phyloP scores from a whole-genome alignment of 371 early-diverging fungal genomes.

The Rhizomucor pusillus region DNA sequence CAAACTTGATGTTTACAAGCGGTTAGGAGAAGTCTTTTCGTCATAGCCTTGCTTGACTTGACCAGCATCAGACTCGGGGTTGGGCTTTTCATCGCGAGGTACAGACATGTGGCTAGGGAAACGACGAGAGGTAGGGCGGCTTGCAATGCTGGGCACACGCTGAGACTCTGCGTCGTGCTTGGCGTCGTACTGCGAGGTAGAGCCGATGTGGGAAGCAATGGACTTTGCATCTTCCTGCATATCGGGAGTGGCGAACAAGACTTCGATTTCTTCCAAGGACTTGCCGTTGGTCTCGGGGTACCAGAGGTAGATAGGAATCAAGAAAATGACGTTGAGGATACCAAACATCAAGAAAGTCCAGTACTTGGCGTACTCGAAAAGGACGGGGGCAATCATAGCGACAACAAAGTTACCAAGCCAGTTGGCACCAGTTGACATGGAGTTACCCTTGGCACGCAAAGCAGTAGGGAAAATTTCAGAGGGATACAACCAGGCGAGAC shows the following conservation, averaged over 20 bases:
- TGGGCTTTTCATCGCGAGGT: constrained; percentile 22
- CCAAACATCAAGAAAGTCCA: constrained; percentile 54
- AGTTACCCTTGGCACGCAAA: constrained; percentile 48
- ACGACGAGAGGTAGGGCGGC: constrained; percentile 41
- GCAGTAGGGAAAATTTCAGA: constrained; percentile 56
- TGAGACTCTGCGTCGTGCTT: constrained; percentile 34
- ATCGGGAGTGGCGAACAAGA: constrained; percentile 38
- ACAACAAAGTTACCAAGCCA: constrained; percentile 61
- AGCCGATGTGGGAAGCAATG: constrained; percentile 25
- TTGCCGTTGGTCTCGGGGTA: constrained; percentile 57
- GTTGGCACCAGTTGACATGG: constrained; percentile 65
- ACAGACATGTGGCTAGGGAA: constrained; percentile 42
- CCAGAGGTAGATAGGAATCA: constrained; percentile 32
- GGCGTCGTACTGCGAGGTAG: constrained; percentile 29
- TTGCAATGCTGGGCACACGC: constrained; percentile 29
- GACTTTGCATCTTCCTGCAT: constrained; percentile 32
- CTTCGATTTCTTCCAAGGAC: constrained; percentile 57
- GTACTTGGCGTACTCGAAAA: constrained; percentile 34
- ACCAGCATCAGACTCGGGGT: constrained; percentile 29
- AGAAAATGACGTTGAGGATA: constrained; percentile 27
- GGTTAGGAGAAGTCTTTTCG: constrained; percentile 4
- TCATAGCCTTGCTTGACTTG: constrained; percentile 36
- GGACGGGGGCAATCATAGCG: constrained; percentile 42
- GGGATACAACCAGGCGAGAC: constrained; percentile 53
- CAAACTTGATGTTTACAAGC: no score